These are phyloP conservation scores for Protomyces macrosporus DNA, from an alignment of 1,139 yeast species.

Conservation along the genomic window DNA sequence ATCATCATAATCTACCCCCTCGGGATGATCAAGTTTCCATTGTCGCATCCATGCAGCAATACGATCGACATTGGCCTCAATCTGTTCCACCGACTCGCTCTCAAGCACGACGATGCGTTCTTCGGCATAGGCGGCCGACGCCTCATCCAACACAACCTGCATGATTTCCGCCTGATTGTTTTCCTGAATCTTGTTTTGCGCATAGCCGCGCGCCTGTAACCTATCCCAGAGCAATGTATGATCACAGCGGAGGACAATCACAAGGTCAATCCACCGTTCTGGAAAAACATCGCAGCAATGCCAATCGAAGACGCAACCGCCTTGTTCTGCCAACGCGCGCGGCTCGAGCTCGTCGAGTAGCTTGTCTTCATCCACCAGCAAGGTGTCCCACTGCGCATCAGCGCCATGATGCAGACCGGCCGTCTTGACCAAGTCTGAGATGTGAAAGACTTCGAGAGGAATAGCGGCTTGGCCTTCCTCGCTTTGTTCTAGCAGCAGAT, in stretches of 20 bases:
- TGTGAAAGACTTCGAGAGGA: conserved; percentile 53
- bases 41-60: conserved; percentile 64
- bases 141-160: conserved; percentile 87
- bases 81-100: conserved; percentile 66
- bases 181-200: conserved; percentile 76
- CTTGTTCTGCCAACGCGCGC: conserved; percentile 54
- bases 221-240: conserved; percentile 69
- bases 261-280: conserved; percentile 83
- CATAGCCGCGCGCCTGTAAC: conserved; percentile 61
- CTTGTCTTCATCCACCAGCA: conserved; percentile 86
- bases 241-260: conserved; percentile 77
- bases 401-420: conserved; percentile 73
- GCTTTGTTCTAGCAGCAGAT: conserved; percentile 37
- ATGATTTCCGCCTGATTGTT: conserved; percentile 94
- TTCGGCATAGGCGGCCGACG: conserved; percentile 69
- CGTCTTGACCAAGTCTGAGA: conserved; percentile 78
- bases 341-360: conserved; percentile 76
- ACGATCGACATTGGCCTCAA: conserved; percentile 75
- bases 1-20: background rate
- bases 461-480: background rate
- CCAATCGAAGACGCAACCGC: conserved; percentile 92
- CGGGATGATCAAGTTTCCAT: conserved; percentile 47
- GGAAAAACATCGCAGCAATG: conserved; percentile 96
- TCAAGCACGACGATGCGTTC: conserved; percentile 75
- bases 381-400: conserved; percentile 77